Base-by-base conservation (phyloP, 2,329 filamentous ascomycete genomes). In the Aspergillus fijiensis region DNA sequence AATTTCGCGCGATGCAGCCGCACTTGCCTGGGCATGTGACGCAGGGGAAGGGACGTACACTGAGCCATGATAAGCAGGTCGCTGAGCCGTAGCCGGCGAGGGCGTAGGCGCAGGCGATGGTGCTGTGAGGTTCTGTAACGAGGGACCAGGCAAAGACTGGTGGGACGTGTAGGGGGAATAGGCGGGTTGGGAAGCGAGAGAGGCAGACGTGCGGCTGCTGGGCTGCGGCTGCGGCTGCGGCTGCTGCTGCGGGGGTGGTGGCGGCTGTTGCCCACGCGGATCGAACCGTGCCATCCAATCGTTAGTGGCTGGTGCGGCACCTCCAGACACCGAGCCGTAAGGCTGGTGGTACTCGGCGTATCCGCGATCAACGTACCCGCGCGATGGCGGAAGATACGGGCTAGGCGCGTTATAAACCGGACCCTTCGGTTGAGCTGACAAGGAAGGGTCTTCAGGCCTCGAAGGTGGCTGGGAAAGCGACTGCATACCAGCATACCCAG, bases 261-360 rank as follows among this genome's bases (percentile, higher is more conserved):
- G 72, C 4, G 66, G 57, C 45, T 67, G 68, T 19, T 72, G 72
- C 53, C 70, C 72, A 55, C 76, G 65, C 25, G 76, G 76, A 59
- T 79, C 76, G 59, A 78, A 77, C 47, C 76, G 71, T 49, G 75
- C 74, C 69, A 78, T 75, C 76, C 76, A 79, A 59, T 78, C 76
- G 57, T 73, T 74, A 56, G 67, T 75, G 9, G 70, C 66, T 5
- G 73, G 66, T 14, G 65, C 67, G 10, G 73, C 65, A 42, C 65
- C 56, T 16, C 65, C 69, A 19, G 70, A 57, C 14, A 69, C 59
- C 19, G 71, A 61, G 5, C 66, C 65, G 51, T 76, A 77, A 7
- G 66, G 62, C 23, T 67, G 59, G 50, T 67, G 59, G 50, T 76
- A 76, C 3, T 77, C 75, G 1, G 70, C 47, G 49, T 76, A 76